These are phyloP conservation scores for Lachnellula hyalina DNA, from an alignment of 2,329 filamentous ascomycete species.

Conservation along the genomic window DNA sequence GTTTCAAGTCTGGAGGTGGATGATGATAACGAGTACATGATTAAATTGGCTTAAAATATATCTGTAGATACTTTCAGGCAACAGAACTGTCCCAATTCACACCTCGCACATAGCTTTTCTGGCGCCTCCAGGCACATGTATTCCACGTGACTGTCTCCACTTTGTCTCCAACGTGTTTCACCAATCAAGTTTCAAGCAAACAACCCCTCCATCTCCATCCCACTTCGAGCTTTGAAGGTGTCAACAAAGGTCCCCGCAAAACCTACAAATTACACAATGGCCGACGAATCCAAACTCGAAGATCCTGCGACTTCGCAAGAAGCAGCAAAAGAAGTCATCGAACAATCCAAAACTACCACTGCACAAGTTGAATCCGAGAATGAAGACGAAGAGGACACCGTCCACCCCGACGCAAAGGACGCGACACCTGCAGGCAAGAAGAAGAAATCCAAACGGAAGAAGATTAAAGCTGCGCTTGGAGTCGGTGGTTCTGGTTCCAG, in stretches of 20 bases:
- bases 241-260: not conserved
- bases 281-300: slow-evolving; percentile 59
- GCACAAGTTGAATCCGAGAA: slow-evolving; percentile 43
- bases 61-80: too few species aligned
- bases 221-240: not conserved
- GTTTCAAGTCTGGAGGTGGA: slow-evolving; percentile 1
- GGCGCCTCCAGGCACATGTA: not conserved
- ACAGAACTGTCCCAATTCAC: too few species aligned
- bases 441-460: slow-evolving; percentile 63
- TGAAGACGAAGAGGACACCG: slow-evolving; percentile 37
- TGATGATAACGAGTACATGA: not conserved
- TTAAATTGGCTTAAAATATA: too few species aligned
- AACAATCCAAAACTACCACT: slow-evolving; percentile 27
- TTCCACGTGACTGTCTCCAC: not conserved
- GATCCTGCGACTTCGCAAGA: slow-evolving; percentile 47
- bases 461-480: slow-evolving; percentile 42
- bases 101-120: too few species aligned
- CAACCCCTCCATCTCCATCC: slow-evolving; percentile 13
- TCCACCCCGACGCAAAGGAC: slow-evolving; percentile 25
- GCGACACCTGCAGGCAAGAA: slow-evolving; percentile 39
- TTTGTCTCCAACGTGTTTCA: not conserved
- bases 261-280: slow-evolving; percentile 28
- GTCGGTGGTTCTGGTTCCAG: slow-evolving; percentile 25
- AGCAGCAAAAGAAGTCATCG: slow-evolving; percentile 26
- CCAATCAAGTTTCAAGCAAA: not conserved